Percentiles rank a stretch among this genome's conserved stretches.
These are phyloP conservation scores for Hypoxylon fuscum DNA, from an alignment of 495 filamentous ascomycete species.

Conservation along the genomic window DNA sequence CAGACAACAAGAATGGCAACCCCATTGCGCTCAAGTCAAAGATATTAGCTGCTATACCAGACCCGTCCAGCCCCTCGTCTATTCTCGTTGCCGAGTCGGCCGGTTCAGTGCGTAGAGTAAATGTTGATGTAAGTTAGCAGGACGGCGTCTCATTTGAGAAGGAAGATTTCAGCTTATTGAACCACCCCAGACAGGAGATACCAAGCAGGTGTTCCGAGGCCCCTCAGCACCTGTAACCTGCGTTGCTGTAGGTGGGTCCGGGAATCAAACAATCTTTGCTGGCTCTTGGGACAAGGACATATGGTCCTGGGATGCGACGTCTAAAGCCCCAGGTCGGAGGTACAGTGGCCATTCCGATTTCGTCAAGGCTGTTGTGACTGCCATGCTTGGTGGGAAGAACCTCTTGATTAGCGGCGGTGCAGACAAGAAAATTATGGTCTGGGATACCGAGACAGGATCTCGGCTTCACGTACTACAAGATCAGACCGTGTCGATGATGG, in stretches of 20 bases:
- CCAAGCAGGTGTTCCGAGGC: constrained; percentile 68
- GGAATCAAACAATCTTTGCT: constrained; percentile 73
- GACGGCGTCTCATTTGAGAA: background rate
- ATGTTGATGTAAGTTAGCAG: constrained; percentile 73
- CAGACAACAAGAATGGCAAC: constrained; percentile 81
- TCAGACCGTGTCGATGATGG: constrained; percentile 70
- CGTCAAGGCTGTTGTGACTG: constrained; percentile 76
- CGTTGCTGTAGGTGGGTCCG: constrained; percentile 70
- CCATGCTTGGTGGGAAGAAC: constrained; percentile 64
- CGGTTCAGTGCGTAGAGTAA: constrained; percentile 75
- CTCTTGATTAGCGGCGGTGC: constrained; percentile 85
- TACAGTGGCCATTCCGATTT: constrained; percentile 90
- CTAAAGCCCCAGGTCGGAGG: constrained; percentile 58
- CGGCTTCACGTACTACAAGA: constrained; percentile 78
- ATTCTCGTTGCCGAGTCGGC: constrained; percentile 86
- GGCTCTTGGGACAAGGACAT: constrained; percentile 94
- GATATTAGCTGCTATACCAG: constrained; percentile 76
- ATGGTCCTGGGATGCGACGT: constrained; percentile 79
- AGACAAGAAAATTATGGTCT: constrained; percentile 86
- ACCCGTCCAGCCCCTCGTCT: constrained; percentile 66
- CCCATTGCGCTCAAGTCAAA: constrained; percentile 86
- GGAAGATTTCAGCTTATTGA: constrained; percentile 4
- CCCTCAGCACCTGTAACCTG: constrained; percentile 82
- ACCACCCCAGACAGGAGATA: constrained; percentile 41
- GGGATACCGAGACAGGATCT: constrained; percentile 73